A percentile compares a stretch with the other conserved stretches of the same genome.
Conservation (phyloP, 129 eudicot species). For the Centella asiatica region DNA sequence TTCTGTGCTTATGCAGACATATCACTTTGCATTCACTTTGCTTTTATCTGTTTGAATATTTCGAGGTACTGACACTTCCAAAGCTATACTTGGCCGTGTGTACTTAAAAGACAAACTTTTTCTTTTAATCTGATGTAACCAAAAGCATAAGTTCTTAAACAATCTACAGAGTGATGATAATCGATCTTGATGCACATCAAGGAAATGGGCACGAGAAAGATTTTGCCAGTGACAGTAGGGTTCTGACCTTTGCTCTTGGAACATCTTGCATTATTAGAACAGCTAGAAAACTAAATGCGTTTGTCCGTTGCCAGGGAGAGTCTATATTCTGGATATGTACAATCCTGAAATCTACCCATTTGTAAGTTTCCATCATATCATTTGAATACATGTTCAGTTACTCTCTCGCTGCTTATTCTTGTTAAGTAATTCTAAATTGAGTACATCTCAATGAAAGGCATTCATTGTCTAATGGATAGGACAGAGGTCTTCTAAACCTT, state of each 20-base stretch:
- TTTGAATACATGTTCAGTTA: background rate
- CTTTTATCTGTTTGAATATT: conserved; percentile 58
- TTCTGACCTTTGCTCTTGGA: background rate
- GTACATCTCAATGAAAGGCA: too few relatives aligned
- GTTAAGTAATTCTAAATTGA: too few relatives aligned
- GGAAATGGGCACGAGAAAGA: conserved; percentile 95
- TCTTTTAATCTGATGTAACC: background rate
- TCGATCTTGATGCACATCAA: conserved; percentile 98
- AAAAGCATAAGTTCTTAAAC: background rate
- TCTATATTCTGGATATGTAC: conserved; percentile 90
- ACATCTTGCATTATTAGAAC: background rate
- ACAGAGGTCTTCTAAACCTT: too few relatives aligned
- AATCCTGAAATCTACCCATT: conserved; percentile 82
- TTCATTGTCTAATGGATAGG: too few relatives aligned
- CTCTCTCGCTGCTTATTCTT: background rate
- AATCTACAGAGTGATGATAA: conserved; percentile 69
- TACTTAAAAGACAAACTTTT: background rate
- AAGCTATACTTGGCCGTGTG: conserved; percentile 1
- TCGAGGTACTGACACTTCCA: conserved; percentile 45
- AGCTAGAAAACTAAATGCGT: background rate
- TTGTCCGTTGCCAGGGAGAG: conserved; percentile 49
- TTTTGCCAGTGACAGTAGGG: conserved; percentile 66
- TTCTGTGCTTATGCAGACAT: conserved; percentile 94
- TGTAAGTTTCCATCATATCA: conserved; percentile 53
- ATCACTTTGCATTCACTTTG: conserved; percentile 79